A percentile compares a stretch with the other conserved stretches of the same genome.
These are phyloP conservation scores for Rhododendron henanense DNA, from an alignment of 148 eudicot species.

Conservation along the genomic window DNA sequence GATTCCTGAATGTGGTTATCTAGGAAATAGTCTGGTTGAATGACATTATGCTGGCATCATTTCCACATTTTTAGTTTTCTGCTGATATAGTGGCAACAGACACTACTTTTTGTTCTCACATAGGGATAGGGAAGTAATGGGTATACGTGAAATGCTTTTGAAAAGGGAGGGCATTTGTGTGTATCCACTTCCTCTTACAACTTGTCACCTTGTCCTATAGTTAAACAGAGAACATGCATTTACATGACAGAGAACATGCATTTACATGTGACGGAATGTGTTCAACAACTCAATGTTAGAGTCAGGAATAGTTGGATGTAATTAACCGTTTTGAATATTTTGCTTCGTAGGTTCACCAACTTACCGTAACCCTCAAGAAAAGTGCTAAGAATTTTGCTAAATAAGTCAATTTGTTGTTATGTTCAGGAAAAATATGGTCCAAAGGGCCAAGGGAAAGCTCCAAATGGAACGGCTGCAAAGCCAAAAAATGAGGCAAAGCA, in stretches of 20 bases:
- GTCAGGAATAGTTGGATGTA: neutral
- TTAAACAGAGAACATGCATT: neutral
- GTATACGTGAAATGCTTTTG: neutral
- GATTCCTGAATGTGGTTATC: neutral
- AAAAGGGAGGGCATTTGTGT: neutral
- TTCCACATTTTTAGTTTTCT: neutral
- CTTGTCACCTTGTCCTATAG: neutral
- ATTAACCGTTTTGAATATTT: neutral
- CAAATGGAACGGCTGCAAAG: slow-evolving; percentile 47
- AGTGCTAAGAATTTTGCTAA: neutral
- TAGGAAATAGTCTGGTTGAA: neutral
- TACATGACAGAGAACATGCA: neutral
- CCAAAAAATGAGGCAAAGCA: slow-evolving; percentile 47
- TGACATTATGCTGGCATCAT: neutral
- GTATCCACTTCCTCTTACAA: neutral
- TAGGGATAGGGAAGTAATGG: neutral
- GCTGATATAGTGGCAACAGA: neutral
- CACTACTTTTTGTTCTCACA: neutral
- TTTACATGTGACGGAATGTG: neutral
- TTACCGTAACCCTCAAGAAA: neutral
- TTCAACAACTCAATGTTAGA: neutral
- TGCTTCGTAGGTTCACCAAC: neutral
- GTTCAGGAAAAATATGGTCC: slow-evolving; percentile 96
- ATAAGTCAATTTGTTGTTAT: neutral
- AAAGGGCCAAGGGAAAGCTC: slow-evolving; percentile 66